Conservation (phyloP, 352 stramenopile species). For the Globisporangium viniferum region DNA sequence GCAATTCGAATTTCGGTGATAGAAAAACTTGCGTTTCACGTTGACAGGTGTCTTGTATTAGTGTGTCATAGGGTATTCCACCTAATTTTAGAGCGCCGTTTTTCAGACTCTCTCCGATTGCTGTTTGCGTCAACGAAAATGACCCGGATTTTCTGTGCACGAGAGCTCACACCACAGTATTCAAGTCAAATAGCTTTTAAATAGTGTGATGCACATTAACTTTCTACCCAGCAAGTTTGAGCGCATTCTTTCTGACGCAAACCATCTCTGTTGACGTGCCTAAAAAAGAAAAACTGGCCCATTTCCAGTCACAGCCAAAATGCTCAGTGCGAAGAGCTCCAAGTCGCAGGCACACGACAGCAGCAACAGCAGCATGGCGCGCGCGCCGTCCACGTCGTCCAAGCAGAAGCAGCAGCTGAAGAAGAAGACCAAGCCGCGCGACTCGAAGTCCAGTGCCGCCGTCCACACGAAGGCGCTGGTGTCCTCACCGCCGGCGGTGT, state of each 20-base stretch:
- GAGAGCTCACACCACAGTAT: too few species aligned
- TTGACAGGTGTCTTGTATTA: neutral
- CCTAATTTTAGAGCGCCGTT: neutral
- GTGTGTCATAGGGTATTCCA: neutral
- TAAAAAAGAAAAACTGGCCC: neutral
- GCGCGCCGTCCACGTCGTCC: constrained; percentile 2
- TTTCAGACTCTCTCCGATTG: neutral
- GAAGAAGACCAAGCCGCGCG: constrained; percentile 3
- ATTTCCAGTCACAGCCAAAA: neutral
- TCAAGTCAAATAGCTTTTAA: neutral
- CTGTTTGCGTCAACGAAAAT: too few species aligned
- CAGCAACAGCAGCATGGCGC: constrained; percentile 3
- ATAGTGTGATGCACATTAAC: neutral
- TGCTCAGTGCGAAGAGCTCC: constrained; percentile 9
- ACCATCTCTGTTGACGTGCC: neutral
- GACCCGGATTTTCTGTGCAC: neutral
- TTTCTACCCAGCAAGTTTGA: neutral
- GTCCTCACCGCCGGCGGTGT: neutral
- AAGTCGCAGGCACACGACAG: neutral
- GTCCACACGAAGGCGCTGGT: neutral
- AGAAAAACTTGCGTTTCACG: neutral
- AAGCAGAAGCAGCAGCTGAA: constrained; percentile 1
- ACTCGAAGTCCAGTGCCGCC: neutral
- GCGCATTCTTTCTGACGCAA: neutral
- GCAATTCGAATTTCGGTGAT: neutral